Base-by-base conservation (phyloP, 2,329 filamentous ascomycete species). In the Epichloe hybrida region DNA sequence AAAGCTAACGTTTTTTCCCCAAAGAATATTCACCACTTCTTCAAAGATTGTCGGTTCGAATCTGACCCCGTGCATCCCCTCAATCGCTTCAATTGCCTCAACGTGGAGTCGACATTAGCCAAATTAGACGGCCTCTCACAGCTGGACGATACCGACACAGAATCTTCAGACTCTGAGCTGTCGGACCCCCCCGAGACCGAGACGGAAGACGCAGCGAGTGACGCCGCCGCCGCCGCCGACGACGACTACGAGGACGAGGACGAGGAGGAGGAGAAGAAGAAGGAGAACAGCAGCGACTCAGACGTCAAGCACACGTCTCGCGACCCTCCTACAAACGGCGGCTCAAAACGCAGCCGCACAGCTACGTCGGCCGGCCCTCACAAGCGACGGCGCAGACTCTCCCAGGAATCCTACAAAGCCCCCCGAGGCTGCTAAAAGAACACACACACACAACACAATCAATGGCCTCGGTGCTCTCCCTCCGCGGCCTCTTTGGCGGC, bases 381-480 rank as follows among this genome's bases (percentile, higher is more conserved):
- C 21, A 49, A 43, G 13, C 48, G 48, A 8, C 4, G 12, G 27
- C 34, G n/a, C 27, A 5, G 17, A 37, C 12, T 36, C 17, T 41
- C 39, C 7, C 17, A 21, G 9, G 36, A 34, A 49, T 48, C 38
- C 12, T 35, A 35, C 31, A 4, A 15, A 31, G 2, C 3, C 38
- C 23, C 34, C 34, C 27, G 23, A 27, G 4, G 12, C 34, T 3
- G n/a, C 11, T 11, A 17, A 44, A 17, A 11, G 27, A 34, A 6
- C 15, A 4, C 4, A 15, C 23, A 23, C 15, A 4, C 4, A 20
- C 21, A 23, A 20, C 5, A 23, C 38, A 11, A 35, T 31, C 11
- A 41, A 66, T 66, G 64, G 51, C 59, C 5, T 63, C 61, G 3
- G 50, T 62, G 41, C 56, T 60, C 23, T 61, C 64, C 38, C 54